These are phyloP conservation scores for Inga leiocalycina DNA, from an alignment of 306 rosid species.

Conservation along the genomic window DNA sequence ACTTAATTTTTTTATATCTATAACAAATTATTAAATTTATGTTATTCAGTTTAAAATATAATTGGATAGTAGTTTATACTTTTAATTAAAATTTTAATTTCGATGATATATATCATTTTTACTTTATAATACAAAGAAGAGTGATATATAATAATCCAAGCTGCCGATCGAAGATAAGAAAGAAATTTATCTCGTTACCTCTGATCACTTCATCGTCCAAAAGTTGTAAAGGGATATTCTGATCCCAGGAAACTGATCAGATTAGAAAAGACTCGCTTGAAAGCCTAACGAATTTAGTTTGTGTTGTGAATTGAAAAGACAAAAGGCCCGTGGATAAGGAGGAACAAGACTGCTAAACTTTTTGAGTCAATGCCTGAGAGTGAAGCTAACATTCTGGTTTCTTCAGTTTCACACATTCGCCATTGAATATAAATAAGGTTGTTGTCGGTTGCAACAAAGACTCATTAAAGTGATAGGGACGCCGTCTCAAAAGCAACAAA, in stretches of 20 bases:
- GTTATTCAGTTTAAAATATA: background rate
- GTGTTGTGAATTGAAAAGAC: background rate
- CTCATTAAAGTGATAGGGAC: constrained; percentile 35
- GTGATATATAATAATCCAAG: background rate
- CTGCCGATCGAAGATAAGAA: background rate
- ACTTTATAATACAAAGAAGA: background rate
- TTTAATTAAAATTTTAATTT: background rate
- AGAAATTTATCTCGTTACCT: background rate
- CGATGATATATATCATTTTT: background rate
- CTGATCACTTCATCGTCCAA: background rate
- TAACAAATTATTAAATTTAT: background rate
- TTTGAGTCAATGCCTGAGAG: constrained; percentile 21
- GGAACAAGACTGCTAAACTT: background rate
- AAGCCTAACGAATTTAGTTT: too few relatives aligned
- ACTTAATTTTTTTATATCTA: background rate
- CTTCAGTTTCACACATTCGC: constrained; percentile 7
- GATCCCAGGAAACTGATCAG: background rate
- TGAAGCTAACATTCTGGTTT: background rate
- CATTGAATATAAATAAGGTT: background rate
- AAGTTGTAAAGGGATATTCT: constrained; percentile 2
- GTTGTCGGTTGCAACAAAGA: constrained; percentile 39
- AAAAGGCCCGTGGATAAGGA: background rate
- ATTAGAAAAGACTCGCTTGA: background rate
- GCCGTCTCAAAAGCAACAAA: constrained; percentile 3
- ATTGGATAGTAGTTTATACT: background rate